Evolutionary conservation across 2,329 filamentous ascomycete species (phyloP).

Genomic region (Colletotrichum sp.): DNA sequence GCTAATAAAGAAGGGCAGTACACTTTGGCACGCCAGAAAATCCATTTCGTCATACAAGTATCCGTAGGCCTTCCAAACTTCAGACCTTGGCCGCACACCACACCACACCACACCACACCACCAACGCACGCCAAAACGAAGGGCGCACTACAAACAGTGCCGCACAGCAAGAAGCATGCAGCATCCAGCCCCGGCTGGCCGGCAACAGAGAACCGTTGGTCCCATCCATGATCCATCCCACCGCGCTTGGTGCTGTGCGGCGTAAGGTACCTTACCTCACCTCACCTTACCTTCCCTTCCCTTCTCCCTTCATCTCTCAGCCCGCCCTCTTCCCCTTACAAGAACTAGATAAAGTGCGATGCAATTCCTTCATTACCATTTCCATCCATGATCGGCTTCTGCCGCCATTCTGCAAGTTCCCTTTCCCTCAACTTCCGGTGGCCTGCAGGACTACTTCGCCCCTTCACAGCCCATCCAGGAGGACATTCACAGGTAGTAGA

Average conservation of each 20-base stretch:
- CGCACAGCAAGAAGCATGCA: background rate
- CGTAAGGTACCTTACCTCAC: too few species aligned
- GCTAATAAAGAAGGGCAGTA: background rate
- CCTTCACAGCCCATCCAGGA: background rate
- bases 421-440: background rate
- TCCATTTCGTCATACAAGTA: slow-evolving; percentile 12
- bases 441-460: background rate
- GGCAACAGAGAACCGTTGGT: background rate
- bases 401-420: background rate
- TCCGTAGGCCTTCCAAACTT: background rate
- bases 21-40: background rate
- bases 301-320: slow-evolving; percentile 1
- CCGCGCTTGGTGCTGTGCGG: background rate
- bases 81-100: background rate
- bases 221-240: background rate
- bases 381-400: background rate
- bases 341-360: background rate
- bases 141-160: background rate
- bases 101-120: background rate
- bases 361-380: background rate
- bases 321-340: background rate
- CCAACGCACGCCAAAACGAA: background rate
- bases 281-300: background rate
- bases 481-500: background rate
- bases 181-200: background rate